A percentile compares a stretch with the other conserved stretches of the same genome.
phyloP scores from a whole-genome alignment of 2,329 filamentous ascomycete genomes.

The Trichoderma simmonsii region DNA sequence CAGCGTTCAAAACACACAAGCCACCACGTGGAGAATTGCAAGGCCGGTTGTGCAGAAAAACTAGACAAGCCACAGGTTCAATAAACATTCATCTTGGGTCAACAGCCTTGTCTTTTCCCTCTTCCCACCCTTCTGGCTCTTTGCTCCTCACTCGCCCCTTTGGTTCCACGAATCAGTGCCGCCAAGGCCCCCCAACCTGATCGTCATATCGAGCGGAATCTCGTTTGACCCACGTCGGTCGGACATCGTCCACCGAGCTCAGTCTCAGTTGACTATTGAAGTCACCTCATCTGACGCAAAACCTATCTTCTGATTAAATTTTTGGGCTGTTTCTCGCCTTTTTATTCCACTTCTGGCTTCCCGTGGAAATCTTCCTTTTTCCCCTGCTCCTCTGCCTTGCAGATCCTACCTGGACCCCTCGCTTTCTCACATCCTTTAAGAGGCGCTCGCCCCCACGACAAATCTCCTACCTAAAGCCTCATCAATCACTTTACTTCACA shows the following conservation, averaged over 20 bases:
- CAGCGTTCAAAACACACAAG: not conserved
- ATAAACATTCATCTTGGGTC: not conserved
- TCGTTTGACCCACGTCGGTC: conserved; percentile 16
- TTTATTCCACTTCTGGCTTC: conserved; percentile 8
- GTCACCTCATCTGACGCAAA: conserved; percentile 16
- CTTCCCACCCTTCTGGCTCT: not conserved
- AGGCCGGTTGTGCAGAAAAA: not conserved
- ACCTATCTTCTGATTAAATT: not conserved
- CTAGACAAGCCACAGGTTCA: not conserved
- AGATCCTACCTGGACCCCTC: not conserved
- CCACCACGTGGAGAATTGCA: conserved; percentile 1
- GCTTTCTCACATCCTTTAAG: not conserved
- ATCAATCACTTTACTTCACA: not conserved
- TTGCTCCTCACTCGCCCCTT: conserved; percentile 1
- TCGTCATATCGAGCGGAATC: conserved; percentile 11
- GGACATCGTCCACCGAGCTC: conserved; percentile 14
- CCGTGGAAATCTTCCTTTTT: not conserved
- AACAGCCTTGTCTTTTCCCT: not conserved
- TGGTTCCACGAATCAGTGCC: conserved; percentile 5
- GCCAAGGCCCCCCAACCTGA: conserved; percentile 11
- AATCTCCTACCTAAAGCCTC: not conserved
- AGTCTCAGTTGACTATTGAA: conserved; percentile 6
- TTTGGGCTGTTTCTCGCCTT: not conserved
- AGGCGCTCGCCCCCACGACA: not conserved
- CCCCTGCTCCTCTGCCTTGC: not conserved